Evolutionary conservation across 139 green algal species (phyloP), one percentile per base, ranked within the genome.

Genomic region (Chlamydomonas incerta): DNA sequence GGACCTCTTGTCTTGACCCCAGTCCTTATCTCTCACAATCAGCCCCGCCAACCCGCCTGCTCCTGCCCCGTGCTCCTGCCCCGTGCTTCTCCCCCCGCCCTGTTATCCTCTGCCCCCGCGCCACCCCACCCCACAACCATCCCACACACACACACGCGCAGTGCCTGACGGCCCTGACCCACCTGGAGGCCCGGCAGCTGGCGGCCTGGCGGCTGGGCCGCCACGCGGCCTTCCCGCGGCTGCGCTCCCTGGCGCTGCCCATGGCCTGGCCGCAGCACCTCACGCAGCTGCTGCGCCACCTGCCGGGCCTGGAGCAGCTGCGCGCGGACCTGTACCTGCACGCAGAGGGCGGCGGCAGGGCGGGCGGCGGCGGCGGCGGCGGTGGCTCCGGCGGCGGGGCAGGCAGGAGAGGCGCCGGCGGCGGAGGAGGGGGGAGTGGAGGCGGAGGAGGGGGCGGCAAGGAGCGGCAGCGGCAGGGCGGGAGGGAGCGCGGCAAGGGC

Each of bases 221-320:
- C 5, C 63, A 74, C 77, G 74, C 77, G 41, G 20, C 18, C 63
- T 63, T 83, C 4, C 17, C 55, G 20, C 55, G 55, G 8, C 55
- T 50, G 41, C 14, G 28, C 58, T 73, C 60, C 76, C 76, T 83
- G 29, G 8, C 8, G 6, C 77, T 83, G 17, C 66, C 77, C 37
- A 83, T 83, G 77, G 37, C 77, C 15, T 83, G 77, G 77, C 63
- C 77, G 24, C 15, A 1, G 5, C 41, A 83, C 63, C 29, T 83
- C 14, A 63, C 77, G 13, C 8, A 41, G 33, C 77, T 83, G 63
- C 77, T 83, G 65, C 63, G 63, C n/a, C 17, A 6, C 63, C 77
- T 83, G 63, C 77, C 77, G 3, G 18, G 31, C 14, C 47, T 83
- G 63, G 13, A 52, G 0, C 10, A 15, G 6, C 63, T 83, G 63